Conservation (phyloP, 495 filamentous ascomycete species). For the Choiromyces venosus region DNA sequence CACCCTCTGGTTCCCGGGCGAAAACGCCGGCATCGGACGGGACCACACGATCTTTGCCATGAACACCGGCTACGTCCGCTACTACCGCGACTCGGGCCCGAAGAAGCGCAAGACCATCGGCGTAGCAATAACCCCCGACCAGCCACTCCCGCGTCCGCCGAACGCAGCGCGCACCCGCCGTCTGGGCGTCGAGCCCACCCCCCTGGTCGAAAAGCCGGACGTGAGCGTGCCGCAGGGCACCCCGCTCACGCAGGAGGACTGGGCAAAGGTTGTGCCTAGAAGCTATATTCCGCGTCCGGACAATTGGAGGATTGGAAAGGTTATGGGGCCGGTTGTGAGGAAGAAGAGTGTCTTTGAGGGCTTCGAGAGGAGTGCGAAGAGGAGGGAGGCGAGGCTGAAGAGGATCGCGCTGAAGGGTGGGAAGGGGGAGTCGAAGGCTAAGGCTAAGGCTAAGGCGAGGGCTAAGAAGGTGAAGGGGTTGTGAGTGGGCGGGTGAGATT, state of each 20-base stretch:
- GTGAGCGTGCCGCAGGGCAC: slow-evolving; percentile 20
- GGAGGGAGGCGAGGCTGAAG: slow-evolving; percentile 27
- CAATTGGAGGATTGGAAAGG: slow-evolving; percentile 41
- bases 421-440: slow-evolving; percentile 6
- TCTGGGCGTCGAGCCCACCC: slow-evolving; percentile 56
- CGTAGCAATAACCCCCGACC: slow-evolving; percentile 70
- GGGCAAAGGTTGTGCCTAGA: slow-evolving; percentile 25
- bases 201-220: slow-evolving; percentile 21
- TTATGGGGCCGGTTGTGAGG: slow-evolving; percentile 36
- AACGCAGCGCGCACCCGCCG: slow-evolving; percentile 63
- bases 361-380: slow-evolving; percentile 10
- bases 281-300: slow-evolving; percentile 35
- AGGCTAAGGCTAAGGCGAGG: neutral
- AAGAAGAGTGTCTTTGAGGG: slow-evolving; percentile 29
- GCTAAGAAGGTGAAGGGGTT: neutral
- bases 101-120: slow-evolving; percentile 82
- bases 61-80: slow-evolving; percentile 82
- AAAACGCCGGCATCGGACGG: slow-evolving; percentile 88
- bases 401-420: slow-evolving; percentile 29
- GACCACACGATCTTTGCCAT: slow-evolving; percentile 94
- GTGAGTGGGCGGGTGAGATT: neutral
- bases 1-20: slow-evolving; percentile 87
- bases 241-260: slow-evolving; percentile 25
- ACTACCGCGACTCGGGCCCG: slow-evolving; percentile 72
- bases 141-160: slow-evolving; percentile 65